phyloP scores from a whole-genome alignment of 768 basidiomycete genomes.

The Kwoniella sp. region DNA sequence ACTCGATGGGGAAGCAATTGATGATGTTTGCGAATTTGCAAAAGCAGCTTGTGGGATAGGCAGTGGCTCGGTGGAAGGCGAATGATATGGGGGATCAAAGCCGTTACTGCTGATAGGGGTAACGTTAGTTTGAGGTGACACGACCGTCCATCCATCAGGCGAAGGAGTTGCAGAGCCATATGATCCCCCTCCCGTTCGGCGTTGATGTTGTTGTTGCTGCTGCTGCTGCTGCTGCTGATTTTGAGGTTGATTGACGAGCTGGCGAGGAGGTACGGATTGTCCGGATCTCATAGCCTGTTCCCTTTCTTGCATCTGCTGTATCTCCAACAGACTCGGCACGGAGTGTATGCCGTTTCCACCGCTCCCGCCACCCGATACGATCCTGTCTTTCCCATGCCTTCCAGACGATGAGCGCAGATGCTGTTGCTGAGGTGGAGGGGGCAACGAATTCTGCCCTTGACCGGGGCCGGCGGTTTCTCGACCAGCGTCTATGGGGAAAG shows the following conservation, averaged over 20 bases:
- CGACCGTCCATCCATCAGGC: constrained; percentile 10
- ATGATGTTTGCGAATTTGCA: constrained; percentile 10
- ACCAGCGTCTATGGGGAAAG: constrained; percentile 41
- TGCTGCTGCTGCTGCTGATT: constrained; percentile 20
- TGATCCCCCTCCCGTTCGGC: constrained; percentile 9
- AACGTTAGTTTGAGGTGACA: constrained; percentile 4
- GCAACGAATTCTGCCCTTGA: constrained; percentile 7
- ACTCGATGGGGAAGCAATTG: constrained; percentile 16
- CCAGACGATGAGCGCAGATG: constrained; percentile 1
- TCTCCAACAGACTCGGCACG: constrained; percentile 35
- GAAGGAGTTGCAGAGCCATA: not conserved
- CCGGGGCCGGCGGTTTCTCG: constrained; percentile 10
- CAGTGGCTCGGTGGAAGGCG: constrained; percentile 14
- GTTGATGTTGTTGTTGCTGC: constrained; percentile 6
- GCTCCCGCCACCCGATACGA: constrained; percentile 7
- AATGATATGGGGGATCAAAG: constrained; percentile 5
- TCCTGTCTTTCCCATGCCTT: constrained; percentile 27
- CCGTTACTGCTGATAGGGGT: constrained; percentile 5
- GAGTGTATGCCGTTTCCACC: constrained; percentile 1
- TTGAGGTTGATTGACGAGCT: not conserved
- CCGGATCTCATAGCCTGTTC: constrained; percentile 21
- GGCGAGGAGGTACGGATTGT: not conserved
- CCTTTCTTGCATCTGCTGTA: constrained; percentile 32
- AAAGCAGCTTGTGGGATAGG: constrained; percentile 22
- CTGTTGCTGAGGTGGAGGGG: constrained; percentile 10